These are phyloP conservation scores for Lichina pygmaea DNA, from an alignment of 495 filamentous ascomycete species.

Conservation along the genomic window DNA sequence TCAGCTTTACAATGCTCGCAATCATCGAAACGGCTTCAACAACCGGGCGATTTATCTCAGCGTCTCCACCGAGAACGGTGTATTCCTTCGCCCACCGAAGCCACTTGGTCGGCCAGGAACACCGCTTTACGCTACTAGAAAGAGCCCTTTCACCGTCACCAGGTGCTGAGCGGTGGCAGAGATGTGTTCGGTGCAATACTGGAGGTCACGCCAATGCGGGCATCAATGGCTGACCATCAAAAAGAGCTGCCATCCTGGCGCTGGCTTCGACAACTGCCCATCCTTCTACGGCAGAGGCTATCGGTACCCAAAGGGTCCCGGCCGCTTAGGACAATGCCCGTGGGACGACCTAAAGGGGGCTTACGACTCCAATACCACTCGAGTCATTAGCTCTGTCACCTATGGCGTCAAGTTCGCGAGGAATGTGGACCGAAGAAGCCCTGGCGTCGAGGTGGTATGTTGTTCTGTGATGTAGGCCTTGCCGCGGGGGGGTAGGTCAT, in stretches of 20 bases:
- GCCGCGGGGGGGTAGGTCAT: background rate
- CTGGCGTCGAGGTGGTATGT: conserved; percentile 1
- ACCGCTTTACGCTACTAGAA: background rate
- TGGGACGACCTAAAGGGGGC: background rate
- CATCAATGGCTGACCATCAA: conserved; percentile 14
- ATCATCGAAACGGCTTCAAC: too few relatives aligned
- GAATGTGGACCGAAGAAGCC: background rate
- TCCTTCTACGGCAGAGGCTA: conserved; percentile 7
- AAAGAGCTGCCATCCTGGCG: conserved; percentile 11
- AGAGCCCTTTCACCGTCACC: background rate
- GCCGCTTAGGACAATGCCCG: background rate
- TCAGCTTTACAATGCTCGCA: too few relatives aligned
- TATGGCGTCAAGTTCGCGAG: conserved; percentile 1
- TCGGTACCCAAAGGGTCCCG: background rate
- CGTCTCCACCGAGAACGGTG: background rate
- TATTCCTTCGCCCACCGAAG: background rate
- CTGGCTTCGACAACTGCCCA: conserved; percentile 15
- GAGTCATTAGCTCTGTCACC: background rate
- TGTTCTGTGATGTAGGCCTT: conserved; percentile 1
- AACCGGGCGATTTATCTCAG: background rate
- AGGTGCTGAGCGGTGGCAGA: background rate
- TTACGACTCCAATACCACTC: conserved; percentile 1
- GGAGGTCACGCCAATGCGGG: conserved; percentile 12
- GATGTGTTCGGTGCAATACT: conserved; percentile 16
- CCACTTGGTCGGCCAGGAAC: background rate